A percentile compares a stretch with the other conserved stretches of the same genome.
Conservation (phyloP, 495 filamentous ascomycete species). For the Podospora anserina region DNA sequence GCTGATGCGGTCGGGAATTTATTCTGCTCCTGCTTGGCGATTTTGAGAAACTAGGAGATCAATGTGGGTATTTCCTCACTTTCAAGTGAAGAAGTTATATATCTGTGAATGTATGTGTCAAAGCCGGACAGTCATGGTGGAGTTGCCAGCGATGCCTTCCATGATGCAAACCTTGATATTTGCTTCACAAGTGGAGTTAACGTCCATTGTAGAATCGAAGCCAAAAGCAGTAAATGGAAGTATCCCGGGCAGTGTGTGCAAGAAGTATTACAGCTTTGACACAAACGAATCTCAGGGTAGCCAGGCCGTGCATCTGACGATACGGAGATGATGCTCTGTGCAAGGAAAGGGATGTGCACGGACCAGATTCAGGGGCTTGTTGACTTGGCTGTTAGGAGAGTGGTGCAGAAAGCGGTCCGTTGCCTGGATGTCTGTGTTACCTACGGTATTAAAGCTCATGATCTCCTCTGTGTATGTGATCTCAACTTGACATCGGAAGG, state of each 20-base stretch:
- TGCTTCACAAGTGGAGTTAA: too few relatives aligned
- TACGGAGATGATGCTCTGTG: background rate
- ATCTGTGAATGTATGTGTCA: too few relatives aligned
- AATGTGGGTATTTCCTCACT: too few relatives aligned
- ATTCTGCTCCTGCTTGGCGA: too few relatives aligned
- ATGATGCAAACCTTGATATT: background rate
- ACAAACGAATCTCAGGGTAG: background rate
- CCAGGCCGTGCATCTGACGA: background rate
- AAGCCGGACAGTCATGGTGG: too few relatives aligned
- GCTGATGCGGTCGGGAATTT: too few relatives aligned
- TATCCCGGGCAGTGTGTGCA: background rate
- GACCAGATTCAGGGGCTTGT: background rate
- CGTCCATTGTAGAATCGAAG: background rate
- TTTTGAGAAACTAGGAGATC: too few relatives aligned
- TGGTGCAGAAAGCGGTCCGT: background rate
- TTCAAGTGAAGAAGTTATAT: too few relatives aligned
- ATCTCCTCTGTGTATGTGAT: background rate
- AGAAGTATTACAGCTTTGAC: background rate
- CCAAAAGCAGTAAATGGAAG: background rate
- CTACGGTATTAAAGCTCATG: background rate
- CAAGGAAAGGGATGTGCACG: background rate
- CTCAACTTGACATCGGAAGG: background rate
- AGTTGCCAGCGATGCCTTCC: too few relatives aligned
- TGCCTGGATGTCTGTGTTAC: background rate
- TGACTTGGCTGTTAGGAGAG: background rate